Percentiles rank a stretch among this genome's conserved stretches.
Evolutionary conservation across 805 yeast species (phyloP).

Genomic region (Cyberlindnera euphorbiiphila): DNA sequence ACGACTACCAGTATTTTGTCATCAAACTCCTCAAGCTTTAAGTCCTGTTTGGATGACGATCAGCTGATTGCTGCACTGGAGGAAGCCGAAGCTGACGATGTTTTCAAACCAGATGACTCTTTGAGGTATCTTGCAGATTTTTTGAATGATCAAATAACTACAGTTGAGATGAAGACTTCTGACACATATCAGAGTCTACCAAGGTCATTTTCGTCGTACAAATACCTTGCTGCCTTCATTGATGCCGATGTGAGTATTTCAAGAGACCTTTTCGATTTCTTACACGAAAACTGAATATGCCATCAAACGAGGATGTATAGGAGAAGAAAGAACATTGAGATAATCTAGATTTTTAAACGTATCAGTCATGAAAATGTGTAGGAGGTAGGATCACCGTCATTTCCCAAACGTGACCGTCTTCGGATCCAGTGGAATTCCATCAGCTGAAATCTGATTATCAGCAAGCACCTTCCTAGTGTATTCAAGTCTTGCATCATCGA

Average conservation of each 20-base stretch:
- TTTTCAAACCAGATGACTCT: conserved; percentile 34
- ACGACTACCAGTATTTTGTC: background rate
- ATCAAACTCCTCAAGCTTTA: conserved; percentile 19
- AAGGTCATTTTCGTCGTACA: conserved; percentile 33
- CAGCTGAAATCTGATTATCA: conserved; percentile 52
- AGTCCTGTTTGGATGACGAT: conserved; percentile 20
- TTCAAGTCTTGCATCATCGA: conserved; percentile 66
- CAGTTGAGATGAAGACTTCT: conserved; percentile 12
- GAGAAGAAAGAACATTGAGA: no score
- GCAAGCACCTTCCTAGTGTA: conserved; percentile 45
- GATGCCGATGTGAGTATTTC: conserved; percentile 24
- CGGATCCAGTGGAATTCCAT: conserved; percentile 69
- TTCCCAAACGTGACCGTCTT: conserved; percentile 47
- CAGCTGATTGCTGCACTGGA: conserved; percentile 6
- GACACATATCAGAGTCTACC: conserved; percentile 22
- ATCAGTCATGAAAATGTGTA: conserved; percentile 1
- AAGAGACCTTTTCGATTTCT: conserved; percentile 18
- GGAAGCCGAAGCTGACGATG: conserved; percentile 1
- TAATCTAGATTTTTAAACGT: background rate
- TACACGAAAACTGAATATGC: conserved; percentile 9
- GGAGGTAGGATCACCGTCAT: conserved; percentile 5
- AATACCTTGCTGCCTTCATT: conserved; percentile 34
- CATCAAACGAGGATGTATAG: no score
- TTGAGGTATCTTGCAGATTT: conserved; percentile 41
- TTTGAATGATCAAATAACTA: conserved; percentile 26